Evolutionary conservation across 768 basidiomycete species (phyloP), one percentile per base, ranked within the genome.

Genomic region (Mycena alexandri): DNA sequence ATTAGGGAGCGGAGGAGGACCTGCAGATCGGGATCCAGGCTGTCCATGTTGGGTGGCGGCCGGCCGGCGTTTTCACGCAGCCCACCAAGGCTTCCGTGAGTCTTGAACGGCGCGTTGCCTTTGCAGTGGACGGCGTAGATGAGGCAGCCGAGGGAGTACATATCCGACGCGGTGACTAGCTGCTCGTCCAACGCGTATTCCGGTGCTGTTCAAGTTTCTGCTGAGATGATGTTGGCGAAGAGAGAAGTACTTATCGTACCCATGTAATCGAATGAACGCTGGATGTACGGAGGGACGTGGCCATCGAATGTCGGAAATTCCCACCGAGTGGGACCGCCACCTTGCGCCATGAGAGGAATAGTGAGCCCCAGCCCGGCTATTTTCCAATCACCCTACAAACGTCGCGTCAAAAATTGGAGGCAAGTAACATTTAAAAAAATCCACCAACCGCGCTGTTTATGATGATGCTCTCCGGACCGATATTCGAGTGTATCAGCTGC

Each of bases 381-480:
- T 80, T 98, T 99, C 98, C 98, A 99, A 78, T 99, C 98, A 36
- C 98, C 97, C 95, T 97, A 72, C 17, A 25, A 29, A 51, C n/a
- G 48, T 5, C 38, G 17, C 38, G 33, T 65, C 33, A 57, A 58
- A 24, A 47, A 53, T 24, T 36, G 55, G 43, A 5, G 21, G 14
- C 11, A 25, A 36, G 51, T 29, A 19, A 50, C 54, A 48, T 24
- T n/a, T 52, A 4, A 24, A 22, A 19, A 22, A 42, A 33, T 9
- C 21, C 9, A 75, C 90, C 78, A 63, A 96, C 96, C 68, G 94
- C 89, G 65, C 87, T 87, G 75, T 98, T 99, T 75, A 99, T 91
- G 9, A 98, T 83, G 62, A 99, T 87, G 63, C 89, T 92, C 72
- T 97, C 95, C 5, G 92, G 91, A 24, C 88, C 90, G 21, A 99